phyloP scores from a whole-genome alignment of 2,329 filamentous ascomycete species.

The Monosporascus sp. region DNA sequence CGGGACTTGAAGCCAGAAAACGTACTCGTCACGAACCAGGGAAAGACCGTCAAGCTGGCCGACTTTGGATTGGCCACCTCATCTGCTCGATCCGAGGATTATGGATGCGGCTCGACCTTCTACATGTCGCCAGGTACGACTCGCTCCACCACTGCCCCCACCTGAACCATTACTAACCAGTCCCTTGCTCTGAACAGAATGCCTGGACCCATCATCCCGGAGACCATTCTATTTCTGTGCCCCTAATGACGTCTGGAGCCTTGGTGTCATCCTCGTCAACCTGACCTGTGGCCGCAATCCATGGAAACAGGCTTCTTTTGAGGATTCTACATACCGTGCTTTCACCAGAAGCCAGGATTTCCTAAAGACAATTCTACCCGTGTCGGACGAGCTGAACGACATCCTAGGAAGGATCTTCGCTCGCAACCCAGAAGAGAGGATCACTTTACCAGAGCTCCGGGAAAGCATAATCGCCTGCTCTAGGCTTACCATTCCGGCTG shows the following conservation, averaged over 20 bases:
- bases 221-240: slow-evolving; percentile 81
- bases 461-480: slow-evolving; percentile 71
- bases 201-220: slow-evolving; percentile 70
- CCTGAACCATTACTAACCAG: slow-evolving; percentile 16
- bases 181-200: slow-evolving; percentile 58
- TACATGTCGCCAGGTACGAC: slow-evolving; percentile 97
- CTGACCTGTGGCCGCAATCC: slow-evolving; percentile 96
- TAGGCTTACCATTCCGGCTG: slow-evolving; percentile 56
- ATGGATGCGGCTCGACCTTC: slow-evolving; percentile 96
- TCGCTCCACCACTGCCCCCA: slow-evolving; percentile 9
- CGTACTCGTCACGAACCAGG: slow-evolving; percentile 83
- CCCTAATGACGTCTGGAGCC: slow-evolving; percentile 94
- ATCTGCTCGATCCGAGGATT: slow-evolving; percentile 80
- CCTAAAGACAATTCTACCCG: slow-evolving; percentile 83
- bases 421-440: slow-evolving; percentile 74
- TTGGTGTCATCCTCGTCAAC: slow-evolving; percentile 98
- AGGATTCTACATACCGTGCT: slow-evolving; percentile 92
- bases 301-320: slow-evolving; percentile 91
- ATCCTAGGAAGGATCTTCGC: slow-evolving; percentile 87
- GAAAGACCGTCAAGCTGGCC: slow-evolving; percentile 87
- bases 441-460: slow-evolving; percentile 74
- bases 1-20: slow-evolving; percentile 98
- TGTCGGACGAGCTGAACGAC: slow-evolving; percentile 83
- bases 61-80: slow-evolving; percentile 95
- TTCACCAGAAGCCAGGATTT: slow-evolving; percentile 83